Evolutionary conservation across 495 filamentous ascomycete genomes (phyloP), one percentile per base, ranked within the genome.

Genomic region (Penicillium cataractarum): DNA sequence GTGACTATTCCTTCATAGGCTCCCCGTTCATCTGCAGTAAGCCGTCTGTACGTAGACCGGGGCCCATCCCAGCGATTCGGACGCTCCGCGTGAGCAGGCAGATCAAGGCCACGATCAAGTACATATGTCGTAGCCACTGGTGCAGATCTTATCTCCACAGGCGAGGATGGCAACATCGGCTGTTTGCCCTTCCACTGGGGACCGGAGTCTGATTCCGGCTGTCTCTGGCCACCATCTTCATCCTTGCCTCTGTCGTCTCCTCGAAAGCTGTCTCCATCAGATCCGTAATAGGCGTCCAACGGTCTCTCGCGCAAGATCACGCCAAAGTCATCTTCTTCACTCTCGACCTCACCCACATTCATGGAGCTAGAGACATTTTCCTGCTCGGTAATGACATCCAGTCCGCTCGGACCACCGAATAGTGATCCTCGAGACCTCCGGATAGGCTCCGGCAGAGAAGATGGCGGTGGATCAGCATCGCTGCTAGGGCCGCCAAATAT

Each of bases 11-110:
- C 82, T 3, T 82, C 69, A n/a, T 80, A 80, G 2, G 87, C 75
- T 19, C 78, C 72, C 7, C 87, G 78, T 46, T 93, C 91, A 3
- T 80, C 65, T 17, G 72, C 75, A 12, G 88, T 93, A 56, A 84
- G 73, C 2, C 67, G 67, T 40, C 74, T 70, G 88, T 90, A 96
- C 33, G 87, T 87, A 31, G 79, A 78, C 19, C 80, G 61, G 1
- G 76, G 62, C 7, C 91, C 91, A 31, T 27, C 40, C 58, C 66
- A 87, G 56, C 79, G 75, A 63, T 87, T 87, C 22, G 79, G 79
- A 15, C 86, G 82, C 35, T 76, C 65, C 42, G 63, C 53, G 35
- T 69, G 67, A 12, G 63, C 58, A 6, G 64, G 68, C 27, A 66
- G 57, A 55, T 73, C 70, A 17, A 64, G 46, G 6, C 68, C 70